Base-by-base conservation (phyloP, 2,329 filamentous ascomycete species). In the Ceratocystis harringtonii region DNA sequence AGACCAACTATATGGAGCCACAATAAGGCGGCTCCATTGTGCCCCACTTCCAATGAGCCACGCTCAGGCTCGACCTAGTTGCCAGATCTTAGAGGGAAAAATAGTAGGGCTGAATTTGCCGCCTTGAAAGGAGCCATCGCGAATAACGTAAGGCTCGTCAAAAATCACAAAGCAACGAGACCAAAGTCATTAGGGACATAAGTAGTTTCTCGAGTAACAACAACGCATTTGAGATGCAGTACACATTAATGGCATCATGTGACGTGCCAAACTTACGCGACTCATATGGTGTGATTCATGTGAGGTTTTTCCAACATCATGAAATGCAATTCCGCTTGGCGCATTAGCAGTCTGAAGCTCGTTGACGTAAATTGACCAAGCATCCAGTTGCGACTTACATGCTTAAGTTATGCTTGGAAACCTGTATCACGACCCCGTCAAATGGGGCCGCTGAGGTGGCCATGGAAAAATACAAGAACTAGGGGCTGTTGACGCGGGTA, bases 261-360 rank as follows among this genome's bases (percentile, higher is more conserved):
- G 48, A 64, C 66, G 66, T 62, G 62, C 48, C 63, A 19, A 62
- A 65, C 43, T 60, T 48, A 67, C 66, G 66, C 66, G 66, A 67
- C 43, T 50, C 41, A 43, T 62, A 15, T 25, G n/a, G 30, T 58
- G 25, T 15, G 5, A 19, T 45, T 62, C 30, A 48, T 28, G 43
- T 7, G 5, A 5, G 7, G 19, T 36, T 36, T 30, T 44, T 25
- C 15, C 25, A n/a, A 19, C 19, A 19, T 7, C 8, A 6, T 6
- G 22, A 17, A 10, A 25, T 62, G n/a, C 66, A 67, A 67, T 67
- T 61, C 62, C 50, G 62, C 43, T 67, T 64, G 66, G 66, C 66
- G 66, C 66, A 67, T 65, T 62, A 41, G 41, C 36, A 8, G 45
- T 41, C 10, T 57, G 41, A n/a, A 52, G n/a, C 22, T 36, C 19